phyloP scores from a whole-genome alignment of 2,329 filamentous ascomycete genomes.

The Fusarium piperis region DNA sequence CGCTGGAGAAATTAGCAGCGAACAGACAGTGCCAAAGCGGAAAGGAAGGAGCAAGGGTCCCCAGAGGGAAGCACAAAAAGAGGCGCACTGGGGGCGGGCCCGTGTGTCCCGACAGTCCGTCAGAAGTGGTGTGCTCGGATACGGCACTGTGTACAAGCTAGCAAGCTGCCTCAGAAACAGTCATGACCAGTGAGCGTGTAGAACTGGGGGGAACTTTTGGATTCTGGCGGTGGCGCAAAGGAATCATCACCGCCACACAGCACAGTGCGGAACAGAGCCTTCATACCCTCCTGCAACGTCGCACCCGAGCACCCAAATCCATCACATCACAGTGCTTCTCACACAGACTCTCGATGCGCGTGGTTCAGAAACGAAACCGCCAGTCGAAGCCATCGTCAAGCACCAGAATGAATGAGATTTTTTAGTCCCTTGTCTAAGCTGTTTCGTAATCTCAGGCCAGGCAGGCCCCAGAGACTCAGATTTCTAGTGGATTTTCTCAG shows the following conservation, averaged over 20 bases:
- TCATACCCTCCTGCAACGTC: background rate
- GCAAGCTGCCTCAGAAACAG: background rate
- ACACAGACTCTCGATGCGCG: background rate
- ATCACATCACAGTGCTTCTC: background rate
- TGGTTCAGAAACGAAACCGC: background rate
- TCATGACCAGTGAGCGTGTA: background rate
- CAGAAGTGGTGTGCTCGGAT: background rate
- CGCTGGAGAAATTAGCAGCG: constrained; percentile 37
- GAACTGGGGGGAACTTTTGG: constrained; percentile 1
- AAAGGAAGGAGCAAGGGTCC: constrained; percentile 3
- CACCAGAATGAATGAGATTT: background rate
- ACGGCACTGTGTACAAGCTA: background rate
- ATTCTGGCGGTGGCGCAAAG: background rate
- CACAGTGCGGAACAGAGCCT: constrained; percentile 25
- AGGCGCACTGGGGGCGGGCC: constrained; percentile 8
- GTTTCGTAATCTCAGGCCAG: background rate
- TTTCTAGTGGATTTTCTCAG: background rate
- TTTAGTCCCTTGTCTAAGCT: background rate
- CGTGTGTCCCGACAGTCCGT: background rate
- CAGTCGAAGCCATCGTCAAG: background rate
- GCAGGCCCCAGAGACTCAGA: background rate
- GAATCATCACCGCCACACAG: background rate
- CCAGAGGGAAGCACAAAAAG: background rate
- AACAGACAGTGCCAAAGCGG: constrained; percentile 20
- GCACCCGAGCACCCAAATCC: constrained; percentile 4